A percentile compares a stretch with the other conserved stretches of the same genome.
phyloP scores from a whole-genome alignment of 2,329 filamentous ascomycete species.

The Lizonia empirigonia region DNA sequence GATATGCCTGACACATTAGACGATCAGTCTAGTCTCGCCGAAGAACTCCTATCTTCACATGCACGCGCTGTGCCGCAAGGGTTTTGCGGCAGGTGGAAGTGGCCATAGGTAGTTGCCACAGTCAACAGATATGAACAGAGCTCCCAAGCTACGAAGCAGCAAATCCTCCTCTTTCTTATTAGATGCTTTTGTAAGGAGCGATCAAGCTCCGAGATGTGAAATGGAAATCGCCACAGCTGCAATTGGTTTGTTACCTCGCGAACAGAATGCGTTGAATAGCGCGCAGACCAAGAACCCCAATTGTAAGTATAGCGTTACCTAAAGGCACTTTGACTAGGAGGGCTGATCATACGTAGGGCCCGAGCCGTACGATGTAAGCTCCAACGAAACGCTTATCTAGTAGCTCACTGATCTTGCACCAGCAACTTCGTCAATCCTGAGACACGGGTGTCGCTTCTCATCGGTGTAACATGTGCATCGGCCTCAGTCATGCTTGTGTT shows the following conservation, averaged over 20 bases:
- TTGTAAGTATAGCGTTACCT: background rate
- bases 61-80: background rate
- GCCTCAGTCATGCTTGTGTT: background rate
- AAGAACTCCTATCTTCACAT: too few species aligned
- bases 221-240: background rate
- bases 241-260: background rate
- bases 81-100: background rate
- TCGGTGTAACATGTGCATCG: background rate
- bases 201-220: background rate
- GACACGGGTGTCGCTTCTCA: background rate
- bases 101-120: too few species aligned
- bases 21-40: too few species aligned
- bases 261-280: background rate
- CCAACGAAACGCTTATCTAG: background rate
- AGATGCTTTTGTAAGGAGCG: background rate
- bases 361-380: background rate
- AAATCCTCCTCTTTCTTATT: background rate
- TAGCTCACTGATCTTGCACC: background rate
- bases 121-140: background rate
- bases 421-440: background rate
- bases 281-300: background rate
- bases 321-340: background rate
- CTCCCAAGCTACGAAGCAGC: background rate
- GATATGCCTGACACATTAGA: too few species aligned
- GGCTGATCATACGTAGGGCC: background rate